Evolutionary conservation across 2,329 filamentous ascomycete species (phyloP), one percentile per base, ranked within the genome.

Genomic region (Volutella citrinella): DNA sequence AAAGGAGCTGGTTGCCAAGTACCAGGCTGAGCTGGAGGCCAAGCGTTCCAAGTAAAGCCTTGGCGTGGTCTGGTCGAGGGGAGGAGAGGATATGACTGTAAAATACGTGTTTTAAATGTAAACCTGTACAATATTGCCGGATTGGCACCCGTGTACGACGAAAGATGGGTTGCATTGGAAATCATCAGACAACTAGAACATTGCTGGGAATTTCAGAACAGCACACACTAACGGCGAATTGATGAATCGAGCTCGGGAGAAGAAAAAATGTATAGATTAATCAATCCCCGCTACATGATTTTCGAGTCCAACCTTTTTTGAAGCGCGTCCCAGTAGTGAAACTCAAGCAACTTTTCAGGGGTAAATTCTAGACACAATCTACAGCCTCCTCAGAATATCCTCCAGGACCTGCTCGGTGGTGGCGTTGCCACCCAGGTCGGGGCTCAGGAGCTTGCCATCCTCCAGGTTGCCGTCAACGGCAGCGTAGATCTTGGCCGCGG

Each of bases 391-490:
- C 48, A 96, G 74, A 31, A 97, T 84, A 65, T 97, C 91, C 54
- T 86, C 74, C 28, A 96, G 70, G 19, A 97, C 88, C 67, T 97
- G 79, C 51, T 87, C 77, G 5, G 93, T 97, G 48, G 77, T 85
- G 30, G 90, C 87, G 53, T 74, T 84, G 27, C 93, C 93, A 33
- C 93, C 91, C 59, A 98, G 74, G 60, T 98, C 93, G 14, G 93
- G 93, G 57, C 79, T 93, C 46, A 97, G 65, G 45, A 90, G 71
- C 68, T 75, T 83, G 42, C 82, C 90, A 57, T 93, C 89, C 60
- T 84, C 84, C 20, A 98, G 69, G 61, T 93, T 94, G 26, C 73
- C 89, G 65, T 98, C 93, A 16, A 97, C 89, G 15, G 93, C 93
- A 40, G 80, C 76, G 64, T 97, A 95, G 54, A 98, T 95, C 69